These are phyloP conservation scores for Elongisporangium prolatum DNA, from an alignment of 352 stramenopile species.

Conservation along the genomic window DNA sequence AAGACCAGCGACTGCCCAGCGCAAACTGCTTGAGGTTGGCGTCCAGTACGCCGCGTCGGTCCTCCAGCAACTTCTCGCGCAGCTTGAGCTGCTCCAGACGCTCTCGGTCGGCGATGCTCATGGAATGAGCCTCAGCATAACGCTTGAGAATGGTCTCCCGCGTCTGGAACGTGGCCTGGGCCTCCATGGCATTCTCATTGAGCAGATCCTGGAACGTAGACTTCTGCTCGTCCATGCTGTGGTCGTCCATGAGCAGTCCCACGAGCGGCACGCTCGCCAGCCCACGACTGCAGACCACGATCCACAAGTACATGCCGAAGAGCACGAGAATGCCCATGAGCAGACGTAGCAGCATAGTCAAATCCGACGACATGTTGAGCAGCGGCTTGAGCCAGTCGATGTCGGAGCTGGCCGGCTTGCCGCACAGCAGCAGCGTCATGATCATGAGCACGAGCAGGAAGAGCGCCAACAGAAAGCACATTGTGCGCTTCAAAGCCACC, in stretches of 20 bases:
- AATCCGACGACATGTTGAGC: constrained; percentile 67
- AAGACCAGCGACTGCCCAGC: constrained; percentile 31
- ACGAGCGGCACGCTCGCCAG: constrained; percentile 72
- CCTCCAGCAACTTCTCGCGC: constrained; percentile 57
- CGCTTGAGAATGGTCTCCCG: constrained; percentile 64
- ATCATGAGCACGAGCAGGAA: constrained; percentile 60
- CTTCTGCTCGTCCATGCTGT: constrained; percentile 59
- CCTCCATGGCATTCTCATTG: constrained; percentile 70
- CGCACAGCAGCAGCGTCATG: constrained; percentile 67
- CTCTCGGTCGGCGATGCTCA: constrained; percentile 67
- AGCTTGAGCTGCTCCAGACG: constrained; percentile 70
- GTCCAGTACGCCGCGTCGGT: constrained; percentile 63
- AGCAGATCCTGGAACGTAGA: constrained; percentile 72
- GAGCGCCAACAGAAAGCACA: constrained; percentile 69
- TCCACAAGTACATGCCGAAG: constrained; percentile 74
- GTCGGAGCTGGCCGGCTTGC: constrained; percentile 68
- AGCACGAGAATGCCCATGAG: constrained; percentile 70
- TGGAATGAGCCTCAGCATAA: constrained; percentile 55
- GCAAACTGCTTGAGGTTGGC: constrained; percentile 58
- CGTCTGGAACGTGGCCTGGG: constrained; percentile 58
- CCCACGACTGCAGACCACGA: constrained; percentile 62
- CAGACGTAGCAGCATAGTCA: constrained; percentile 66
- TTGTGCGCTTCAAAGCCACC: constrained; percentile 66
- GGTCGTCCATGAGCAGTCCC: constrained; percentile 74
- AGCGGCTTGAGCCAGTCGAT: constrained; percentile 83